A percentile compares a stretch with the other conserved stretches of the same genome.
These are phyloP conservation scores for Wakefieldia striispora DNA, from an alignment of 768 basidiomycete species.

Conservation along the genomic window DNA sequence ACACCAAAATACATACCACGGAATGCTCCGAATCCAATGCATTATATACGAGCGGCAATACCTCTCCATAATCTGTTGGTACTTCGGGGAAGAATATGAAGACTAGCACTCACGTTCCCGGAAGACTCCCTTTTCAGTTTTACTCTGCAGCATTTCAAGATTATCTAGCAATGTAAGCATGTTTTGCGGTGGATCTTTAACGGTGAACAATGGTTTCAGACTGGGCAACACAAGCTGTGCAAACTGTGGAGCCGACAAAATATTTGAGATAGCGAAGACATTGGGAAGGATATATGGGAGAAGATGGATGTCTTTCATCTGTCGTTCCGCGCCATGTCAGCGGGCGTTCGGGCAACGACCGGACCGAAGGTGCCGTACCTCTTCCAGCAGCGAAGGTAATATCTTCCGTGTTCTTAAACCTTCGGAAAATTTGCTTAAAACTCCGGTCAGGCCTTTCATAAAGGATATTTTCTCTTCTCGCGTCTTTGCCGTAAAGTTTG, in stretches of 20 bases:
- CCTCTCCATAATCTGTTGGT: slow-evolving; percentile 52
- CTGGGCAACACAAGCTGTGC: slow-evolving; percentile 77
- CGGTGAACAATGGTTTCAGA: slow-evolving; percentile 82
- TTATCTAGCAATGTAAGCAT: slow-evolving; percentile 94
- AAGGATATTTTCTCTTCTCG: slow-evolving; percentile 96
- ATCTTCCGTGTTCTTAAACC: slow-evolving; percentile 86
- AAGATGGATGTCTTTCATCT: slow-evolving; percentile 94
- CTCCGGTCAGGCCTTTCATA: slow-evolving; percentile 83
- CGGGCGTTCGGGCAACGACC: not conserved
- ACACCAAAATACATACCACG: slow-evolving; percentile 42
- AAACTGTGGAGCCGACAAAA: slow-evolving; percentile 79
- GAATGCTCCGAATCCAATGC: slow-evolving; percentile 96
- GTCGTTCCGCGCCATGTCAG: slow-evolving; percentile 9
- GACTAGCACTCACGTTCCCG: slow-evolving; percentile 68
- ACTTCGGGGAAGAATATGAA: not conserved
- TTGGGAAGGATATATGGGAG: slow-evolving; percentile 96
- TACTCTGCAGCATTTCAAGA: slow-evolving; percentile 79
- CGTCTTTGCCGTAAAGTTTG: slow-evolving; percentile 92
- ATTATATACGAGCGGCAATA: slow-evolving; percentile 94
- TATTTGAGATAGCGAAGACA: slow-evolving; percentile 84
- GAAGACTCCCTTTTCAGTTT: slow-evolving; percentile 84
- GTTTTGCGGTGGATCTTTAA: slow-evolving; percentile 96
- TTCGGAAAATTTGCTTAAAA: slow-evolving; percentile 84
- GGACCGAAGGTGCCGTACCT: slow-evolving; percentile 49
- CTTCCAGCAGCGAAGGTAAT: slow-evolving; percentile 88